Conservation (phyloP, 192 early-diverging fungal genomes). For the Coemansia sp. region DNA sequence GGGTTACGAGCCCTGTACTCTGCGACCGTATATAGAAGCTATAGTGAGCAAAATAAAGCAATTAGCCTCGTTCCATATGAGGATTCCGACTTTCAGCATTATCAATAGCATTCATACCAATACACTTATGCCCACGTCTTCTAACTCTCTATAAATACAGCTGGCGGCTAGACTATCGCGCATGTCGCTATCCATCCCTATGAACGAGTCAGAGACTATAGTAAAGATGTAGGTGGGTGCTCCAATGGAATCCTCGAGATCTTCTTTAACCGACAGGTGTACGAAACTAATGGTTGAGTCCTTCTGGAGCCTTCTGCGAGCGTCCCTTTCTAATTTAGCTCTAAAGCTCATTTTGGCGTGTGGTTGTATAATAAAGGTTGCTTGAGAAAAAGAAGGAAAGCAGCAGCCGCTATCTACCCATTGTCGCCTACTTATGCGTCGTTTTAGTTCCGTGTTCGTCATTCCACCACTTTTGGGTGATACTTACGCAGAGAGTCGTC, state of each 20-base stretch:
- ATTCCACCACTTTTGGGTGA: too few species aligned
- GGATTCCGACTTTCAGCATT: too few species aligned
- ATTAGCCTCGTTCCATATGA: too few species aligned
- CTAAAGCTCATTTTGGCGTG: not conserved
- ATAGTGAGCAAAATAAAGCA: not conserved
- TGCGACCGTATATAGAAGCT: not conserved
- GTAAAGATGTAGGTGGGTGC: not conserved
- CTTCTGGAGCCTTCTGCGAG: not conserved
- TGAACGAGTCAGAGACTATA: not conserved
- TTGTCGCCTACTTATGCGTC: too few species aligned
- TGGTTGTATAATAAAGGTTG: not conserved
- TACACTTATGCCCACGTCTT: not conserved
- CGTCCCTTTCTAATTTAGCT: not conserved
- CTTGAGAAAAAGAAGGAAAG: not conserved
- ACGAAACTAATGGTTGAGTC: not conserved
- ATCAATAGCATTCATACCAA: not conserved
- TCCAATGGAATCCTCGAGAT: not conserved
- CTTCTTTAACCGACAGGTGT: not conserved
- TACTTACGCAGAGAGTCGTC: too few species aligned
- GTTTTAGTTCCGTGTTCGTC: too few species aligned
- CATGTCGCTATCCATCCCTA: not conserved
- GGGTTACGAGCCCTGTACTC: not conserved
- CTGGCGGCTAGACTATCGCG: too few species aligned
- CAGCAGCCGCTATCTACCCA: too few species aligned
- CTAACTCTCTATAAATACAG: too few species aligned